A percentile compares a stretch with the other conserved stretches of the same genome.
phyloP scores from a whole-genome alignment of 1,284 basidiomycete species.

The Leccinum subfulvum region DNA sequence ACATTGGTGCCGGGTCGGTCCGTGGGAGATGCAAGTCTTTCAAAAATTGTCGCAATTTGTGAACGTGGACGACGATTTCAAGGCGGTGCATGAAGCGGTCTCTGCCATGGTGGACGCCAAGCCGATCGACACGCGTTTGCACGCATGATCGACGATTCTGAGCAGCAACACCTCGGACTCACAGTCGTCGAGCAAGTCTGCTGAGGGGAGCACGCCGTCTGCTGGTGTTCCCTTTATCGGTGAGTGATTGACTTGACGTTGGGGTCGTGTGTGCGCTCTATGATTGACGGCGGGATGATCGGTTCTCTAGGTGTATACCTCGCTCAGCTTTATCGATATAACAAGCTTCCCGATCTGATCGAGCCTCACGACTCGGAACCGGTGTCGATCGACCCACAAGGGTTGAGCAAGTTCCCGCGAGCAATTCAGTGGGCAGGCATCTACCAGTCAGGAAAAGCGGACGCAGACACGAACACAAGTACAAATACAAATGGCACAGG shows the following conservation, averaged over 20 bases:
- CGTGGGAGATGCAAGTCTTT: constrained; percentile 77
- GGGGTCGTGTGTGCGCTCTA: not conserved
- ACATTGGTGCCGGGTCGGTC: constrained; percentile 66
- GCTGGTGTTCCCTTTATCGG: constrained; percentile 80
- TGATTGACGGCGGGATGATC: not conserved
- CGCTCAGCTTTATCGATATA: constrained; percentile 65
- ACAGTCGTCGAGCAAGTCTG: constrained; percentile 41
- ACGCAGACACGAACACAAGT: not conserved
- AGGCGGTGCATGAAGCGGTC: constrained; percentile 66
- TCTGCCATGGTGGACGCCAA: constrained; percentile 68
- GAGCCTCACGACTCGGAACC: constrained; percentile 73
- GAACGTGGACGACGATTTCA: constrained; percentile 71
- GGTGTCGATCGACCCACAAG: constrained; percentile 62
- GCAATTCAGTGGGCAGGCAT: not conserved
- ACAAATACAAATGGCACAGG: not conserved
- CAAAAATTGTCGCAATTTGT: constrained; percentile 74
- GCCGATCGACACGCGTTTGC: constrained; percentile 49
- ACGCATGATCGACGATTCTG: constrained; percentile 45
- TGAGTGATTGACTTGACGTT: constrained; percentile 33
- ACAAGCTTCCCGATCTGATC: constrained; percentile 70
- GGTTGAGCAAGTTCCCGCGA: constrained; percentile 38
- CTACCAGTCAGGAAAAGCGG: not conserved
- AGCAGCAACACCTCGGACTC: constrained; percentile 42
- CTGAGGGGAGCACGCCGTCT: constrained; percentile 45
- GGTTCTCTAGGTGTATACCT: constrained; percentile 68